Base-by-base conservation (phyloP, 78 protist genomes). In the Tieghemostelium lacteum region DNA sequence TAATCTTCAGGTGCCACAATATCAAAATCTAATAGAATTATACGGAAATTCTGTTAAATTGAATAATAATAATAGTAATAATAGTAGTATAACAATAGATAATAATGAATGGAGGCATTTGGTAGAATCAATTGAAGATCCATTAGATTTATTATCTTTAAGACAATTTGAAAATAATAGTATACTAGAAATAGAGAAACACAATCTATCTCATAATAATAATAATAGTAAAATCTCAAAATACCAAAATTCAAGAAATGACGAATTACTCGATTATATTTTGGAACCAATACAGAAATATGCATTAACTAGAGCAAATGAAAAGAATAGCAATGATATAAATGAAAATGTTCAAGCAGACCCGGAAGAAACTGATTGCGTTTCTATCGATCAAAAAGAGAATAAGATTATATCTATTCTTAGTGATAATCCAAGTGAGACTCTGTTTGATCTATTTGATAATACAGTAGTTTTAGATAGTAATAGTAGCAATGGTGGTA, bases 61-160 rank as follows among this genome's bases (percentile, higher is more conserved):
- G 36, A 45, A 45, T 45, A 45, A 45, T 45, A 45, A 52, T 10
- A 19, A 78, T 12, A 66, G 63, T 22, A 29, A 14, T 50, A n/a
- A 42, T 1, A 62, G 29, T 49, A 69, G 54, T 19, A 39, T 55
- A 2, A 71, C 61, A n/a, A 57, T 73, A 6, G 29, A 77, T 29
- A 75, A 75, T 65, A 34, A 40, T 22, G 94, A 73, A 29, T 75
- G 94, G 94, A 88, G 62, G 36, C 50, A 76, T 57, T 77, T 86
- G 0, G 71, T 75, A 7, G 86, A 73, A 29, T 57, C 74, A 14
- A 75, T 71, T 31, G 94, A 88, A 22, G 94, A 92, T 45, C 83
- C 65, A 31, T 60, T 88, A 12, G 87, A 78, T 77, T 67, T 67
- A 4, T 24, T 70, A 45, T 49, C 49, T 39, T 64, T 64, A 36